Base-by-base conservation (phyloP, 257 asterid species). In the Rauvolfia tetraphylla region DNA sequence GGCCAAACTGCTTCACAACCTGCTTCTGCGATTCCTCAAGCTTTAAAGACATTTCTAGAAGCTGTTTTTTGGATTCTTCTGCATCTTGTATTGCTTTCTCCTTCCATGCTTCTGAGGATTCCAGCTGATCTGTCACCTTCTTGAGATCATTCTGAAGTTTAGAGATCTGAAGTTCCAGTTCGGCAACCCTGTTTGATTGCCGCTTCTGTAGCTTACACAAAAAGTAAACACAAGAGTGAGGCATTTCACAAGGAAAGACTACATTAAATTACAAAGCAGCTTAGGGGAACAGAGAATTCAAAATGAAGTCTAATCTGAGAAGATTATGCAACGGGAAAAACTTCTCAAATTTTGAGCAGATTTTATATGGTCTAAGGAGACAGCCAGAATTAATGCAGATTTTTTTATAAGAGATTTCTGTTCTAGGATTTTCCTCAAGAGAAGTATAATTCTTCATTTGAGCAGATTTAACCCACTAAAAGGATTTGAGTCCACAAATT, bases 121-220 rank as follows among this genome's bases (percentile, higher is more conserved):
- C 78, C 34, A 95, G 81, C 58, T 88, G 91, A 77, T 89, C 94
- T 86, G 89, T 91, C 23, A 90, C 91, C 44, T 36, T 81, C 75
- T 89, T 81, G 72, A 95, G 94, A 78, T 95, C 98, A 78, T 86
- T 85, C 85, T 93, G 92, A 12, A 95, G 96, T 84, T 86, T 89
- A 76, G 88, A 86, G 65, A 95, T 80, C 86, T 89, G 93, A 48
- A 79, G 75, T 87, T 95, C 98, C 67, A 91, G 89, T 51, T 91
- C 97, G 31, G 88, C 77, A 78, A 84, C 91, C 84, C 77, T 86
- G 80, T 84, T 85, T 3, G 87, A 77, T 10, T 80, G 87, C 89
- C 86, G 87, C 82, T 80, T 89, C 93, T 89, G 88, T 29, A 75
- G 63, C 67, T 82, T 39, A 11, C 51, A 77, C 17, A 15, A 38